Evolutionary conservation across 306 rosid genomes (phyloP).

Genomic region (Cucurbita maxima): DNA sequence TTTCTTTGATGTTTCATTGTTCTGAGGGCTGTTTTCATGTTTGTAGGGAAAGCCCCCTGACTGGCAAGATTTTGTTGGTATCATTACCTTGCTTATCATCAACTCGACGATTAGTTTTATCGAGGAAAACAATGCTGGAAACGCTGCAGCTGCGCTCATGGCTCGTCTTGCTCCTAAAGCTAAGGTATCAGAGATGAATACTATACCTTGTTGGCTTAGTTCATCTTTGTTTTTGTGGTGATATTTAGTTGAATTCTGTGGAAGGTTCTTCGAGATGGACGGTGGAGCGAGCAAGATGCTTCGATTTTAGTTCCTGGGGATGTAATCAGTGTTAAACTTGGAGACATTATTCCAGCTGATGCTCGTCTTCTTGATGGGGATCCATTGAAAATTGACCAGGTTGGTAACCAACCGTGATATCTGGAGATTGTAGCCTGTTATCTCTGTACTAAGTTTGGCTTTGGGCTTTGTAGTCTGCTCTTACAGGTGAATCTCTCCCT

Average conservation of each 20-base stretch:
- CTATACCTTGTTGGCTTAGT: background rate
- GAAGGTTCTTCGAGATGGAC: slow-evolving; percentile 94
- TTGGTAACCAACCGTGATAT: slow-evolving; percentile 4
- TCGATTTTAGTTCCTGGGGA: slow-evolving; percentile 83
- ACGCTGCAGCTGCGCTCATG: slow-evolving; percentile 99
- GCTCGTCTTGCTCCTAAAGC: slow-evolving; percentile 98
- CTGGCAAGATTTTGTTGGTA: slow-evolving; percentile 99
- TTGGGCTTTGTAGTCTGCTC: slow-evolving; percentile 69
- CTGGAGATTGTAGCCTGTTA: background rate
- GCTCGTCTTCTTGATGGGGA: slow-evolving; percentile 98
- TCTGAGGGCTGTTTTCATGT: background rate
- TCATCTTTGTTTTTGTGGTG: background rate
- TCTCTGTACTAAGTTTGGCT: background rate
- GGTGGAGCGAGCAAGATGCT: slow-evolving; percentile 95
- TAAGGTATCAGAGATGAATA: slow-evolving; percentile 39
- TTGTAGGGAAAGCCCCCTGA: slow-evolving; percentile 85
- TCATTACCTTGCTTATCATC: slow-evolving; percentile 75
- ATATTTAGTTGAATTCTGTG: background rate
- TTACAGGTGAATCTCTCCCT: slow-evolving; percentile 89
- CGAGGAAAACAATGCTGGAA: slow-evolving; percentile 96
- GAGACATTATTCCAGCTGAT: slow-evolving; percentile 90
- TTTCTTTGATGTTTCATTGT: background rate
- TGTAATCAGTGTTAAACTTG: slow-evolving; percentile 84
- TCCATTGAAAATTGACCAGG: slow-evolving; percentile 96
- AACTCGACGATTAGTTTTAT: slow-evolving; percentile 96